Evolutionary conservation across 345 rosid species (phyloP), one percentile per base, ranked within the genome.

Genomic region (Citrus inodora): DNA sequence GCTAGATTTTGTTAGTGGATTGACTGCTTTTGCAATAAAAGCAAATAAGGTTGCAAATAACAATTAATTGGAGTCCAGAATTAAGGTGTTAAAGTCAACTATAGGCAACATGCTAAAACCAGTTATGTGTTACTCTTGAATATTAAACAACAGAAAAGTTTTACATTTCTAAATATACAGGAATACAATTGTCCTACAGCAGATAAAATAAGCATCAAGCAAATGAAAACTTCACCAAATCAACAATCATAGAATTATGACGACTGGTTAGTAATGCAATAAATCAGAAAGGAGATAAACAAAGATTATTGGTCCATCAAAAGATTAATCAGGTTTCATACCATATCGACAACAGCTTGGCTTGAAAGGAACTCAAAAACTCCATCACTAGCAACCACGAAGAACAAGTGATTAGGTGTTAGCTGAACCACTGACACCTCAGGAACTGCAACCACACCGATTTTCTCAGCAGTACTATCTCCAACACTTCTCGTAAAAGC

Each of bases 401-500:
- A 94, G 83, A 96, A 96, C 85, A 84, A 70, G 78, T 94, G 97
- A 77, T 87, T 83, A 2, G 91, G 91, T 25, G 86, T 89, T 40
- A 94, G 90, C 71, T 81, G 86, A 81, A 94, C 88, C 76, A 84
- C 72, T 1, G 89, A 85, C 76, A 96, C 92, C 83, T 96, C 99
- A 10, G 98, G 98, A 58, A 80, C 94, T 30, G 99, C 90, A 78
- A 88, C 80, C 59, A 92, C 98, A 72, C 98, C 99, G 17, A 96
- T 96, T 17, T 77, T 87, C 88, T 96, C 98, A 24, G 99, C 98
- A 59, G 88, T 88, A 69, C 79, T 76, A 82, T 96, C 99, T 68
- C 98, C 99, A 25, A 96, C 87, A 78, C 99, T 96, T 77, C 98
- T 90, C 0, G 99, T 89, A 80, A 96, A 96, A 5, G 99, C 99